These are phyloP conservation scores for Pythium chondricola DNA, from an alignment of 352 stramenopile genomes.

Conservation along the genomic window DNA sequence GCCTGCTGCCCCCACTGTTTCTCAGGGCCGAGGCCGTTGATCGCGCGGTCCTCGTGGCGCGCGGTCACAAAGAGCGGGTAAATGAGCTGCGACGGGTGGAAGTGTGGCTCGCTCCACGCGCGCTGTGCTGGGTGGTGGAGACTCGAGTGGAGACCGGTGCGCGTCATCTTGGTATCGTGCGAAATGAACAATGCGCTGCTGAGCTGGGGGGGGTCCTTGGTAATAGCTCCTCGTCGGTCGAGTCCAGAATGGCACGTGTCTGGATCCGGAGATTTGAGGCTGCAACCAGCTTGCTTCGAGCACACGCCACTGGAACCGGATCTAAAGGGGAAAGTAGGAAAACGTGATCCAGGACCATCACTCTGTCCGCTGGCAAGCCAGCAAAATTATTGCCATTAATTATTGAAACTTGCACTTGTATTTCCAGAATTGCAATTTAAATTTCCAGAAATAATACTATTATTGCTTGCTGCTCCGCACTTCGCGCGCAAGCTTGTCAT, in stretches of 20 bases:
- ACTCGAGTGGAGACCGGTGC: slow-evolving; percentile 58
- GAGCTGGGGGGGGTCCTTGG: no score
- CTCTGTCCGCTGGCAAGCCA: no score
- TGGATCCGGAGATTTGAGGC: no score
- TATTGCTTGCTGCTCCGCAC: not conserved
- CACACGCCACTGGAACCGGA: no score
- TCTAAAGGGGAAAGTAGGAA: no score
- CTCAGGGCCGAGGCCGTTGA: slow-evolving; percentile 78
- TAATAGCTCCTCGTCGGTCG: no score
- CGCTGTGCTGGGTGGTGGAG: slow-evolving; percentile 78
- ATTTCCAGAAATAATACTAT: not conserved
- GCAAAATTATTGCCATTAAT: no score
- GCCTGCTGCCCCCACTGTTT: slow-evolving; percentile 73
- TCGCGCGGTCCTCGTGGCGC: slow-evolving; percentile 58
- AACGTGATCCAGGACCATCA: no score
- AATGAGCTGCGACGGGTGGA: slow-evolving; percentile 86
- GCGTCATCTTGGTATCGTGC: slow-evolving; percentile 10
- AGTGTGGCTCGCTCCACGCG: slow-evolving; percentile 81
- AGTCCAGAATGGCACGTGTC: no score
- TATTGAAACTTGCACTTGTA: not conserved
- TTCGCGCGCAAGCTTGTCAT: slow-evolving; percentile 64
- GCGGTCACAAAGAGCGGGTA: slow-evolving; percentile 87
- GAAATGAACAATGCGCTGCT: not conserved
- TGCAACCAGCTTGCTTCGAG: no score
- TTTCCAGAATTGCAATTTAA: not conserved